Conservation (phyloP, 2,329 filamentous ascomycete genomes). For the Exophiala sp. region DNA sequence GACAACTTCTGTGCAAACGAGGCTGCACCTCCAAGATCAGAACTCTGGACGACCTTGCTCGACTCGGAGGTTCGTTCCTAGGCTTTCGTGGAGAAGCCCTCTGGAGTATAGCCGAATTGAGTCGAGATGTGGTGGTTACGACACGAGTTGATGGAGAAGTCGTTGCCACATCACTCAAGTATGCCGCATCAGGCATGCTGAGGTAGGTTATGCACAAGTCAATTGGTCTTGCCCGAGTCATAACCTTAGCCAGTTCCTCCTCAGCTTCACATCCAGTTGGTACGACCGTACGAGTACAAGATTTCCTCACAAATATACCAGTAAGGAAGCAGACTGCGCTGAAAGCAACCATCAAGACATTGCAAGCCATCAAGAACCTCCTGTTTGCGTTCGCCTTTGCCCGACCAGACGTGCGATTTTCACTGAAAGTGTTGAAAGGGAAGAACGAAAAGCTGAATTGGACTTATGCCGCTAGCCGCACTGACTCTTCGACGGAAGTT, state of each 20-base stretch:
- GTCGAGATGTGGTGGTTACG: slow-evolving; percentile 49
- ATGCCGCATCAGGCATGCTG: slow-evolving; percentile 49
- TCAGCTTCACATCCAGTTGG: slow-evolving; percentile 56
- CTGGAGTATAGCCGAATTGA: slow-evolving; percentile 59
- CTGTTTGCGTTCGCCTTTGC: slow-evolving; percentile 60
- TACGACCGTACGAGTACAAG: slow-evolving; percentile 55
- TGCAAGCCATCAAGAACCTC: slow-evolving; percentile 51
- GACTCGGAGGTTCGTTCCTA: slow-evolving; percentile 54
- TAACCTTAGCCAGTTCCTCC: slow-evolving; percentile 35
- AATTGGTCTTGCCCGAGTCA: slow-evolving; percentile 19
- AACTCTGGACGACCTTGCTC: slow-evolving; percentile 53
- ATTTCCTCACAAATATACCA: slow-evolving; percentile 57
- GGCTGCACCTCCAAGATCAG: slow-evolving; percentile 64
- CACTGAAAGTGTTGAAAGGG: slow-evolving; percentile 53
- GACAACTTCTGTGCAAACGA: slow-evolving; percentile 53
- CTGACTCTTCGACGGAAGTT: slow-evolving; percentile 50
- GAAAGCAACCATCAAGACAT: slow-evolving; percentile 49
- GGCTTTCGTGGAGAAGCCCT: slow-evolving; percentile 65
- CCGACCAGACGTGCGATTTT: slow-evolving; percentile 54
- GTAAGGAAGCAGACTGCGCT: slow-evolving; percentile 56
- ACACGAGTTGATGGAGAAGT: slow-evolving; percentile 58
- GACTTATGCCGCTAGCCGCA: slow-evolving; percentile 52
- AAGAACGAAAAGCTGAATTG: slow-evolving; percentile 62
- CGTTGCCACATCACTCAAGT: slow-evolving; percentile 51
- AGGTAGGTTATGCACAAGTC: slow-evolving; percentile 35